A percentile compares a stretch with the other conserved stretches of the same genome.
Evolutionary conservation across 2,329 filamentous ascomycete genomes (phyloP).

Genomic region (Aspergillus thermomutatus): DNA sequence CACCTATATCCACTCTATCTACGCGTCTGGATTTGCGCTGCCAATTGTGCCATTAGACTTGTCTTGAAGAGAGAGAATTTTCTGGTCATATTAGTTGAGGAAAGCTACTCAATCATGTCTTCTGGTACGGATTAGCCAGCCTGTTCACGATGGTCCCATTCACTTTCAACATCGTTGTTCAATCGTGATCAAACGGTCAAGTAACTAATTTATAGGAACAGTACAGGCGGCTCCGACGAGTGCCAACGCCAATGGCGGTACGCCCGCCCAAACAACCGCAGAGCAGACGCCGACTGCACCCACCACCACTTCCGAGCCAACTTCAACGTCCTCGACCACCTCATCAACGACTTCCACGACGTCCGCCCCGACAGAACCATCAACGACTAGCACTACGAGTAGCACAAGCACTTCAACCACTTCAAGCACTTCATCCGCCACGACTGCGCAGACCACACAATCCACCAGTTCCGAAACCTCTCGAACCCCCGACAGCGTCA

Average conservation of each 20-base stretch:
- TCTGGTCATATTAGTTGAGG: neutral
- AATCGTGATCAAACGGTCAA: neutral
- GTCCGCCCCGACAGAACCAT: neutral
- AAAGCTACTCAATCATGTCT: neutral
- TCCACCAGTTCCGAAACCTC: constrained; percentile 11
- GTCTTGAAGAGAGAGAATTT: neutral
- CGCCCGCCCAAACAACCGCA: constrained; percentile 10
- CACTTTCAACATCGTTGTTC: neutral
- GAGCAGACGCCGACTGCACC: constrained; percentile 11
- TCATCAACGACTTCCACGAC: constrained; percentile 13
- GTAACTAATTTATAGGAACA: neutral
- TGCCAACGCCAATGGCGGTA: constrained; percentile 8
- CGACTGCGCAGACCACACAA: constrained; percentile 9
- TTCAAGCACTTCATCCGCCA: constrained; percentile 7
- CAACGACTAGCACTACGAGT: constrained; percentile 15
- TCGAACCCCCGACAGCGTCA: constrained; percentile 9
- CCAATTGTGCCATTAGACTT: neutral
- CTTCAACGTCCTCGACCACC: constrained; percentile 14
- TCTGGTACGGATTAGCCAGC: neutral
- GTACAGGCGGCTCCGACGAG: constrained; percentile 5
- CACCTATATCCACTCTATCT: neutral
- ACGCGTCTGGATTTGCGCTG: neutral
- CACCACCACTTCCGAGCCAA: constrained; percentile 14
- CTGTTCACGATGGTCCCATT: neutral
- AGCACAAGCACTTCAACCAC: constrained; percentile 15